Evolutionary conservation across 441 rosid species (phyloP).

Genomic region (Eugenia klotzschiana): DNA sequence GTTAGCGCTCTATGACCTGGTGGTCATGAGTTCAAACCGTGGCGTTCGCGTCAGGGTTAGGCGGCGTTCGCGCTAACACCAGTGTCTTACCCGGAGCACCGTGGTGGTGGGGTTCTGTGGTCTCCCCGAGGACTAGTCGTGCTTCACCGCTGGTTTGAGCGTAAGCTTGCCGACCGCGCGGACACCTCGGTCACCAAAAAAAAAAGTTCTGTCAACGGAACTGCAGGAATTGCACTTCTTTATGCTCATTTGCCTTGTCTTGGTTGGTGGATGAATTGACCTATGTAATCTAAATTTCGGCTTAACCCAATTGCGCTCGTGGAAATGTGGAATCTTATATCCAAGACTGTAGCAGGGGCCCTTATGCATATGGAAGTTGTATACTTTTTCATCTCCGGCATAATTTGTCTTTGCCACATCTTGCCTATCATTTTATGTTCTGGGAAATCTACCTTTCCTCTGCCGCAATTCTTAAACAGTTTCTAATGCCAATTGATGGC

Average conservation of each 20-base stretch:
- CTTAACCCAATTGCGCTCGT: background rate
- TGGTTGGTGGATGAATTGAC: background rate
- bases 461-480: background rate
- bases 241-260: background rate
- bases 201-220: background rate
- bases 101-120: no score
- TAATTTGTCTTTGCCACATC: background rate
- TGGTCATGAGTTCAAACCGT: no score
- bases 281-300: background rate
- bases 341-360: background rate
- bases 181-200: no score
- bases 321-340: background rate
- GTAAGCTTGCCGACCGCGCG: no score
- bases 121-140: no score
- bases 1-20: no score
- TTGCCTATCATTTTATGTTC: background rate
- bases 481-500: background rate
- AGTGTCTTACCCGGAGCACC: no score
- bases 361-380: rapidly evolving
- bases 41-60: no score
- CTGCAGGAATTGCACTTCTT: background rate
- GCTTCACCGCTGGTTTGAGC: no score
- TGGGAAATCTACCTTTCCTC: background rate
- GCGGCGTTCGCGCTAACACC: no score
- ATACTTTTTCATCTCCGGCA: background rate